A percentile compares a stretch with the other conserved stretches of the same genome.
Evolutionary conservation across 257 asterid genomes (phyloP).

Genomic region (Verbascum thapsus): DNA sequence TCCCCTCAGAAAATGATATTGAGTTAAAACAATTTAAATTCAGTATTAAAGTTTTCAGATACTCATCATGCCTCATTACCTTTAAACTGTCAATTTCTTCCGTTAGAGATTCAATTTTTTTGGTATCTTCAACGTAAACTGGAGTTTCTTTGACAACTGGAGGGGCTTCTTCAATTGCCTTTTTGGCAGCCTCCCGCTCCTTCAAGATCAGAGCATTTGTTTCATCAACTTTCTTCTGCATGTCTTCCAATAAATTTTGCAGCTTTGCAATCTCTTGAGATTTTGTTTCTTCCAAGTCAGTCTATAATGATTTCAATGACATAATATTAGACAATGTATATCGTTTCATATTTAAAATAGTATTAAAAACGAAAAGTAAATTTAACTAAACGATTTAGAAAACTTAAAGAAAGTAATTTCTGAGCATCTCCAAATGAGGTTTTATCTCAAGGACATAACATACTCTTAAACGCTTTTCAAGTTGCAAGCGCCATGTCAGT

Average conservation of each 20-base stretch:
- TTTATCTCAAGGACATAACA: constrained; percentile 27
- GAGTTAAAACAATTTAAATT: constrained; percentile 6
- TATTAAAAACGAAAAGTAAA: constrained; percentile 19
- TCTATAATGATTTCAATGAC: constrained; percentile 48
- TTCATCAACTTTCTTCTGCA: constrained; percentile 84
- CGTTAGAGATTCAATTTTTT: constrained; percentile 71
- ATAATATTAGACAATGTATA: constrained; percentile 16
- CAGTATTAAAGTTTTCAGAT: constrained; percentile 19
- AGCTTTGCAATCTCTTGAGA: constrained; percentile 71
- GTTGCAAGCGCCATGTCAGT: constrained; percentile 93
- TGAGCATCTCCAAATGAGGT: constrained; percentile 9
- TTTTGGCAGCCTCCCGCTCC: constrained; percentile 89
- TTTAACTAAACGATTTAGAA: constrained; percentile 15
- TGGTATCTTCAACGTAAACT: constrained; percentile 81
- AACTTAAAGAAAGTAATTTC: constrained; percentile 1
- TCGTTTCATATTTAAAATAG: constrained; percentile 11
- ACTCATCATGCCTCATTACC: constrained; percentile 49
- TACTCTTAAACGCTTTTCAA: constrained; percentile 94
- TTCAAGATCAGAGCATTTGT: constrained; percentile 59
- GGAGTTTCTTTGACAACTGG: constrained; percentile 90
- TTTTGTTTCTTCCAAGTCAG: constrained; percentile 93
- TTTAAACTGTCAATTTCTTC: constrained; percentile 69
- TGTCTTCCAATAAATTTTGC: constrained; percentile 64
- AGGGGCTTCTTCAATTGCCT: constrained; percentile 93
- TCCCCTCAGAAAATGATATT: neutral